Conservation (phyloP, 2,329 filamentous ascomycete species). For the Penicillium olsonii region DNA sequence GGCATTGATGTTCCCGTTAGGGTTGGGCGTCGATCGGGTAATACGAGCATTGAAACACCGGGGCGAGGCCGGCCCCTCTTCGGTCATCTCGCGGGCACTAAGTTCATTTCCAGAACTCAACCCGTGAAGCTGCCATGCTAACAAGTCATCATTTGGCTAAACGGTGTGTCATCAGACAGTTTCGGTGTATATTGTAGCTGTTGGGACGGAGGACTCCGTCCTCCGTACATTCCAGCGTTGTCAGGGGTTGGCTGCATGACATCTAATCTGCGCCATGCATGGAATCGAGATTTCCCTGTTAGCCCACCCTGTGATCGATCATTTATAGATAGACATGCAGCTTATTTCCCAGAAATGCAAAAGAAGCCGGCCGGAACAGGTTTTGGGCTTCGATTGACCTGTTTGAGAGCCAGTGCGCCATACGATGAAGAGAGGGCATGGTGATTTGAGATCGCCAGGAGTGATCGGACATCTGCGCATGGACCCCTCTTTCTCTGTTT, state of each 20-base stretch:
- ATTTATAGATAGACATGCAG: too few species aligned
- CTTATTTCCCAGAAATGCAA: too few species aligned
- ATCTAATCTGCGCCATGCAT: conserved; percentile 5
- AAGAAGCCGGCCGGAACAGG: too few species aligned
- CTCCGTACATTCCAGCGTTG: conserved; percentile 2
- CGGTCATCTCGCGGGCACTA: too few species aligned
- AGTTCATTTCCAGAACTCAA: neutral
- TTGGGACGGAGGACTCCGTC: neutral
- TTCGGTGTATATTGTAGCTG: neutral
- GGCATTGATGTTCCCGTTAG: conserved; percentile 7
- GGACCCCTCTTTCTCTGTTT: too few species aligned
- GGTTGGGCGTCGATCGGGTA: conserved; percentile 3
- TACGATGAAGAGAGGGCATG: too few species aligned
- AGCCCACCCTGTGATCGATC: conserved; percentile 13
- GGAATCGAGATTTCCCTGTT: neutral
- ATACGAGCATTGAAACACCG: neutral
- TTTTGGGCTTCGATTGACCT: too few species aligned
- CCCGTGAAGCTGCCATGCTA: too few species aligned
- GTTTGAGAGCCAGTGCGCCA: too few species aligned
- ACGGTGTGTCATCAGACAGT: neutral
- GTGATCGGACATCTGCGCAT: too few species aligned
- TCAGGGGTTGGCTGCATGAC: conserved; percentile 3
- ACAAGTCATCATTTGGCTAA: neutral
- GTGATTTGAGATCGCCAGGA: too few species aligned
- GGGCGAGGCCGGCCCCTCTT: too few species aligned